Evolutionary conservation across 257 asterid genomes (phyloP).

Genomic region (Solanum chilense): DNA sequence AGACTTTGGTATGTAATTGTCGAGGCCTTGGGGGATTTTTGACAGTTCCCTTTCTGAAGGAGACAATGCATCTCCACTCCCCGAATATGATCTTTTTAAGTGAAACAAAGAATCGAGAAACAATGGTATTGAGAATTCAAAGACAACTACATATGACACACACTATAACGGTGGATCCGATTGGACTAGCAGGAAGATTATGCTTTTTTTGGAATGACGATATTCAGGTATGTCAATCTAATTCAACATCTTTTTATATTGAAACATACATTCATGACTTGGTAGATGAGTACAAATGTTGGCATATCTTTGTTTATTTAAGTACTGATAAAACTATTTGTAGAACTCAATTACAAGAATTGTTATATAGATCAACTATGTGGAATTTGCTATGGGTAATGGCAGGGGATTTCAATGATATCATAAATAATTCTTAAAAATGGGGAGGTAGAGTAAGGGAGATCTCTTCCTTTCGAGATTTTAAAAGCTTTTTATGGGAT

Average conservation of each 20-base stretch:
- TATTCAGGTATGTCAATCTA: not conserved
- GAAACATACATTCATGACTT: not conserved
- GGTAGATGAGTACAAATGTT: not conserved
- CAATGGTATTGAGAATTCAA: not conserved
- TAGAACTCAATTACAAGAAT: not conserved
- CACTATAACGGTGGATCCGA: not conserved
- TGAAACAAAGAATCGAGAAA: not conserved
- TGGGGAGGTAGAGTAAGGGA: too few relatives aligned
- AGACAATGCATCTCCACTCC: not conserved
- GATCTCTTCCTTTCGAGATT: too few relatives aligned
- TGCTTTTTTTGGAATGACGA: not conserved
- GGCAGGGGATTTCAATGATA: too few relatives aligned
- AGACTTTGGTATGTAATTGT: not conserved
- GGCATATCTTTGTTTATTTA: not conserved
- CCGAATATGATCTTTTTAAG: not conserved
- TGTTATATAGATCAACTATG: too few relatives aligned
- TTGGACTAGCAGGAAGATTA: not conserved
- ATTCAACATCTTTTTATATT: too few relatives aligned
- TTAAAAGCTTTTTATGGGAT: too few relatives aligned
- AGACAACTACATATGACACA: not conserved
- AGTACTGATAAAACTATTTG: not conserved
- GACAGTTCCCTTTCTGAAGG: not conserved
- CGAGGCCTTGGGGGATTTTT: not conserved
- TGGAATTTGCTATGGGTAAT: too few relatives aligned
- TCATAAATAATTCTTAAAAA: too few relatives aligned